Evolutionary conservation across 495 filamentous ascomycete species (phyloP).

Genomic region (Penicilliopsis zonata): DNA sequence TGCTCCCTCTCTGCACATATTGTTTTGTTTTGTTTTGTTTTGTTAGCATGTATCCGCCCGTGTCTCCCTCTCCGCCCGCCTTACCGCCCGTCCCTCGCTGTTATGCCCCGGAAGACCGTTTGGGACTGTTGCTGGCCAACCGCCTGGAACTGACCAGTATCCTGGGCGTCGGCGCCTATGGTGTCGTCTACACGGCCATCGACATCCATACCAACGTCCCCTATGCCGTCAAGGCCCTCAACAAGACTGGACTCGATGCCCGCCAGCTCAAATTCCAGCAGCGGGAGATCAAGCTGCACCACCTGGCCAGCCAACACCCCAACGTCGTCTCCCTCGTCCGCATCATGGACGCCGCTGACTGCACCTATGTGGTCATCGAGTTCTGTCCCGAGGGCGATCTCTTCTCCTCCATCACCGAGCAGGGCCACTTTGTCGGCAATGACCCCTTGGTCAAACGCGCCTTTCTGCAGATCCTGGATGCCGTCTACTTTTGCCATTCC

Average conservation of each 20-base stretch:
- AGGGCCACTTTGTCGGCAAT: constrained; percentile 84
- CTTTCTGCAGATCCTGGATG: constrained; percentile 95
- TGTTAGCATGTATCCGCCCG: constrained; percentile 31
- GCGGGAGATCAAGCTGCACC: constrained; percentile 84
- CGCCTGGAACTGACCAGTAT: constrained; percentile 74
- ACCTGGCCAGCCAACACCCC: constrained; percentile 73
- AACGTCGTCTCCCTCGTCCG: constrained; percentile 91
- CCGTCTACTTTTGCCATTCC: constrained; percentile 89
- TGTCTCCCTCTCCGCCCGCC: constrained; percentile 51
- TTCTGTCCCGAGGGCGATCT: constrained; percentile 96
- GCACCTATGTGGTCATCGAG: constrained; percentile 94
- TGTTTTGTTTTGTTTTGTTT: too few species aligned
- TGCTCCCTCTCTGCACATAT: too few species aligned
- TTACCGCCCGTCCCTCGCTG: constrained; percentile 41
- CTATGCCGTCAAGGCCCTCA: constrained; percentile 95
- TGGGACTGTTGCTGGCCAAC: constrained; percentile 74
- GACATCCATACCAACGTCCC: constrained; percentile 70
- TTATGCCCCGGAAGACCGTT: constrained; percentile 65
- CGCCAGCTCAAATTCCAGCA: constrained; percentile 85
- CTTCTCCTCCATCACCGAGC: constrained; percentile 94
- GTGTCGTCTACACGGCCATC: constrained; percentile 88
- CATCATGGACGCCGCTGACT: constrained; percentile 87
- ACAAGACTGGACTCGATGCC: constrained; percentile 80
- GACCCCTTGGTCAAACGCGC: constrained; percentile 76
- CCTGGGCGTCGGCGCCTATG: constrained; percentile 89